phyloP scores from a whole-genome alignment of 208 protist species.

The Trypanosomatidae sp. region DNA sequence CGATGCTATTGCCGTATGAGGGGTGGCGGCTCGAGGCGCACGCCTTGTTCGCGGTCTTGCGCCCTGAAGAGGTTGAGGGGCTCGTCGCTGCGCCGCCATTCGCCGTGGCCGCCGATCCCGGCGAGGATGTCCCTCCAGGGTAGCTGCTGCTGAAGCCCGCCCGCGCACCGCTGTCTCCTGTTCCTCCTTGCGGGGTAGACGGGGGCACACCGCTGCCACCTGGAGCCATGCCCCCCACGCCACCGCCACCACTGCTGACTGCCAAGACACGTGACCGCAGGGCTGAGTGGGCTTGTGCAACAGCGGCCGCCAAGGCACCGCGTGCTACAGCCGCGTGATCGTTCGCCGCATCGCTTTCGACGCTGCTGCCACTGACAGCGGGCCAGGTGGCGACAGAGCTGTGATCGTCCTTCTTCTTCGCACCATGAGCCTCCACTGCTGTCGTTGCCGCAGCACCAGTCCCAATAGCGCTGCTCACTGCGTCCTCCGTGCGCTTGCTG shows the following conservation, averaged over 20 bases:
- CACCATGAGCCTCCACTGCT: not conserved
- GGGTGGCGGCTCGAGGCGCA: not conserved
- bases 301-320: constrained; percentile 19
- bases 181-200: not conserved
- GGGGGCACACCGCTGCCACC: not conserved
- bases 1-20: not conserved
- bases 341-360: not conserved
- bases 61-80: not conserved
- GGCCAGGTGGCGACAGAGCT: not conserved
- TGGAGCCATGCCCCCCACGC: not conserved
- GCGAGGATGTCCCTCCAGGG: constrained; percentile 1
- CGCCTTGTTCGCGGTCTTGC: constrained; percentile 2
- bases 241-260: constrained; percentile 1
- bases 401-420: constrained; percentile 8
- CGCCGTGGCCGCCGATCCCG: not conserved
- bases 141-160: constrained; percentile 1
- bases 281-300: constrained; percentile 23
- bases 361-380: not conserved
- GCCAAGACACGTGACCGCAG: constrained; percentile 22
- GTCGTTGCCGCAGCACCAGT: constrained; percentile 1
- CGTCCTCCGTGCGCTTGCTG: constrained; percentile 1
- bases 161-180: not conserved
- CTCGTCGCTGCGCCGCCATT: not conserved
- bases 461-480: not conserved
- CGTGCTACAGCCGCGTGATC: constrained; percentile 5